A percentile compares a stretch with the other conserved stretches of the same genome.
These are phyloP conservation scores for Colletotrichum caudatum DNA, from an alignment of 2,329 filamentous ascomycete species.

Conservation along the genomic window DNA sequence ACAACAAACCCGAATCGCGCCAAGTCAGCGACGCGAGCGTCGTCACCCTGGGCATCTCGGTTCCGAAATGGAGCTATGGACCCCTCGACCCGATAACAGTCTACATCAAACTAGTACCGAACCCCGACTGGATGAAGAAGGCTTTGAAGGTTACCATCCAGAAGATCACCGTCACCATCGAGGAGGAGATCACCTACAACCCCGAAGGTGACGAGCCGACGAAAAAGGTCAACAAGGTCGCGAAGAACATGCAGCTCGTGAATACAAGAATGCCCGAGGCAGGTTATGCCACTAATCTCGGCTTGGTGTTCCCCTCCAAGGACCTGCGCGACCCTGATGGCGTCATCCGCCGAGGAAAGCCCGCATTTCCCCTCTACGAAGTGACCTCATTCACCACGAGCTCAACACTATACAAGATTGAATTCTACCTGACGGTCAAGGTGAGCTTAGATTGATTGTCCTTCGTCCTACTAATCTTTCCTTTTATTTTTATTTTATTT, in stretches of 20 bases:
- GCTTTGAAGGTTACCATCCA: constrained; percentile 92
- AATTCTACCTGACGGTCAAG: constrained; percentile 96
- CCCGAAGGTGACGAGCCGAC: constrained; percentile 96
- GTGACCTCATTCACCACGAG: constrained; percentile 94
- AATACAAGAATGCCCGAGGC: constrained; percentile 88
- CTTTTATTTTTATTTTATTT: too few relatives aligned
- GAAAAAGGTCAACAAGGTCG: constrained; percentile 87
- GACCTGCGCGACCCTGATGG: constrained; percentile 90
- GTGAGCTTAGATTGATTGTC: constrained; percentile 58
- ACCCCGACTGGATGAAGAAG: constrained; percentile 90
- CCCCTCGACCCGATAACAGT: constrained; percentile 95
- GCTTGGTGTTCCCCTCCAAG: constrained; percentile 89
- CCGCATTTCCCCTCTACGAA: constrained; percentile 89
- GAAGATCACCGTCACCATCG: constrained; percentile 92
- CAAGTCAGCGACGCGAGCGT: constrained; percentile 89
- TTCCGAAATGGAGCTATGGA: constrained; percentile 96
- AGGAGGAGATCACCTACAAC: constrained; percentile 99
- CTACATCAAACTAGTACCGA: constrained; percentile 93
- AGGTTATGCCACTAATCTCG: constrained; percentile 93
- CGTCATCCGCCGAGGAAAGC: constrained; percentile 84
- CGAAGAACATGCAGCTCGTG: constrained; percentile 84
- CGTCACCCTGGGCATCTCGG: constrained; percentile 89
- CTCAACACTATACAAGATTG: constrained; percentile 96
- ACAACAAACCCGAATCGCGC: constrained; percentile 92
- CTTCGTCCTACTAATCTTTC: constrained; percentile 29